Conservation (phyloP, 257 asterid genomes). For the Pogostemon cablin region DNA sequence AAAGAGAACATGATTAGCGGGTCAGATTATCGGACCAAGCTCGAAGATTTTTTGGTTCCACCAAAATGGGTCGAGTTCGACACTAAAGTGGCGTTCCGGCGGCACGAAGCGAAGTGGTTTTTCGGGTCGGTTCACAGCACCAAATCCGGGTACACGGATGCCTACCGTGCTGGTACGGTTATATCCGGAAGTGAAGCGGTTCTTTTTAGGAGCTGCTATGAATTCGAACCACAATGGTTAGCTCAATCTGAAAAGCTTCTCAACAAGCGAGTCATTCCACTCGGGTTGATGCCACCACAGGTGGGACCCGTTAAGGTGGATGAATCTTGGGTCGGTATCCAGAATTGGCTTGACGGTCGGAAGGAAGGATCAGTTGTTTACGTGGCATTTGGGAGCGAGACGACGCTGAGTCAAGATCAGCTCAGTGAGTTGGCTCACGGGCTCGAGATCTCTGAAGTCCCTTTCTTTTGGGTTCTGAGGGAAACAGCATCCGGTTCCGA, state of each 20-base stretch:
- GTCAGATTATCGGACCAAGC: slow-evolving; percentile 26
- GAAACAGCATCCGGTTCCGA: slow-evolving; percentile 27
- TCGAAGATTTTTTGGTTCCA: slow-evolving; percentile 42
- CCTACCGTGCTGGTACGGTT: slow-evolving; percentile 32
- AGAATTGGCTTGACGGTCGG: slow-evolving; percentile 40
- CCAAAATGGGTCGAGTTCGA: slow-evolving; percentile 44
- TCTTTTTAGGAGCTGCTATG: slow-evolving; percentile 33
- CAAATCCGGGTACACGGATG: slow-evolving; percentile 41
- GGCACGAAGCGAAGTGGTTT: slow-evolving; percentile 30
- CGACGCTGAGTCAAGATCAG: slow-evolving; percentile 33
- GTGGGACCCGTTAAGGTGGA: slow-evolving; percentile 10
- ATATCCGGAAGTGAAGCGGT: slow-evolving; percentile 30
- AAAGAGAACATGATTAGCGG: slow-evolving; percentile 22
- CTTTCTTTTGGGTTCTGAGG: slow-evolving; percentile 51
- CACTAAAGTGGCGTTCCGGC: slow-evolving; percentile 34
- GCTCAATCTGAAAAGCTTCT: slow-evolving; percentile 36
- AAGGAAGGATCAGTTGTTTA: slow-evolving; percentile 33
- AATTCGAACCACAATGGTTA: slow-evolving; percentile 48
- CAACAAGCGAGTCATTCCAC: slow-evolving; percentile 30
- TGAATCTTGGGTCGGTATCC: slow-evolving; percentile 36
- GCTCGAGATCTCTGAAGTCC: slow-evolving; percentile 41
- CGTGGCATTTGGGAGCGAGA: slow-evolving; percentile 50
- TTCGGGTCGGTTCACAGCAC: not conserved
- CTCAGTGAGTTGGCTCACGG: slow-evolving; percentile 50
- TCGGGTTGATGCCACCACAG: slow-evolving; percentile 47